Evolutionary conservation across 129 eudicot species (phyloP).

Genomic region (Pulicaria dysenterica): DNA sequence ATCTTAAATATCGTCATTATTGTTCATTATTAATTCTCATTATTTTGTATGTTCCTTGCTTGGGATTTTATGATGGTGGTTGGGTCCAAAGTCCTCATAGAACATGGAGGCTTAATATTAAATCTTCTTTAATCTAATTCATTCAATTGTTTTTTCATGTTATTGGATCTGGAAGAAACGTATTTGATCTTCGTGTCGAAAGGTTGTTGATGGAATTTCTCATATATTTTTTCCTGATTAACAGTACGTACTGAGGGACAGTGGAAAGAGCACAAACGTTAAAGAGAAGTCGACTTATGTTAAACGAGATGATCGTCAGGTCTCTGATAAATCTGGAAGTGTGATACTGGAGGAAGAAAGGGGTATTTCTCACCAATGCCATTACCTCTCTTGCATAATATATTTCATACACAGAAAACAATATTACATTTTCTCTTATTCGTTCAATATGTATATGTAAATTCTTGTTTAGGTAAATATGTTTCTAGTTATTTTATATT

Average conservation of each 20-base stretch:
- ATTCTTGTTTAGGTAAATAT: not conserved
- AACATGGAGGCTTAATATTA: not conserved
- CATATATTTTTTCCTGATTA: not conserved
- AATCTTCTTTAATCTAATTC: not conserved
- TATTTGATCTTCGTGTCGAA: not conserved
- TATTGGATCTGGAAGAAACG: constrained; percentile 2
- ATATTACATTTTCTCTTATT: too few relatives aligned
- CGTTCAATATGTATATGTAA: too few relatives aligned
- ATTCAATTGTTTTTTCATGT: constrained; percentile 1
- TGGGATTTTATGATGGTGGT: not conserved
- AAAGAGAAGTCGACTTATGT: constrained; percentile 65
- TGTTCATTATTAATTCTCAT: not conserved
- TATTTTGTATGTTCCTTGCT: not conserved
- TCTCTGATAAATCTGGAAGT: constrained; percentile 47
- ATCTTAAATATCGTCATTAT: not conserved
- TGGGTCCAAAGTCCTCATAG: constrained; percentile 4
- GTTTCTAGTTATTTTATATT: constrained; percentile 7
- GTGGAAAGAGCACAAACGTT: constrained; percentile 45
- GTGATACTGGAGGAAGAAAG: constrained; percentile 48
- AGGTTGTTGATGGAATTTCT: constrained; percentile 4
- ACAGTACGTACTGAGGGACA: constrained; percentile 71
- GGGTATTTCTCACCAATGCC: constrained; percentile 39
- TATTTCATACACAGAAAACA: too few relatives aligned
- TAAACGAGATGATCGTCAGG: constrained; percentile 48
- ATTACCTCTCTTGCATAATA: not conserved